Conservation (phyloP, 768 basidiomycete species). For the Collybiopsis luxurians region DNA sequence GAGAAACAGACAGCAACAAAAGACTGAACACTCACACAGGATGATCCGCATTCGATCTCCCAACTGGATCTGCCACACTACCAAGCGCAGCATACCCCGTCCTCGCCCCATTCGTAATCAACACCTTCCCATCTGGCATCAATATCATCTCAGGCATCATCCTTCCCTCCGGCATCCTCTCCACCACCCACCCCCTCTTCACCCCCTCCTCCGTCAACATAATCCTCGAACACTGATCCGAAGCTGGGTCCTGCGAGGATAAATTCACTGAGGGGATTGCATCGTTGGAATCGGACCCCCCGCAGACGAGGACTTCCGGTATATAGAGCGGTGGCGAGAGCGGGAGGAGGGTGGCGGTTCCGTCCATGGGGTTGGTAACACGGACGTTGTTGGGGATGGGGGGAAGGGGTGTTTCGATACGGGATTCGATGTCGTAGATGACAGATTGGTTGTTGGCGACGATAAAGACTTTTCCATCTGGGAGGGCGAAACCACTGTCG, state of each 20-base stretch:
- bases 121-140: conserved; percentile 50
- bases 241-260: conserved; percentile 47
- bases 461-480: conserved; percentile 46
- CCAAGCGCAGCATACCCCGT: conserved; percentile 25
- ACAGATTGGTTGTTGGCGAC: conserved; percentile 33
- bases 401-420: conserved; percentile 30
- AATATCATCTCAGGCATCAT: conserved; percentile 58
- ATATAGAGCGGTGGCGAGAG: conserved; percentile 27
- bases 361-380: conserved; percentile 54
- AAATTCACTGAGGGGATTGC: conserved; percentile 41
- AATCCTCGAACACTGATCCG: conserved; percentile 34
- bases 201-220: conserved; percentile 53
- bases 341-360: conserved; percentile 42
- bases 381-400: conserved; percentile 41
- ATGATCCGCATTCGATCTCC: conserved; percentile 46
- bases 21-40: conserved; percentile 30
- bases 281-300: conserved; percentile 22
- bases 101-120: conserved; percentile 49
- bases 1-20: too few species aligned
- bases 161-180: conserved; percentile 47
- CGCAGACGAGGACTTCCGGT: conserved; percentile 33
- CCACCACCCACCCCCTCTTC: conserved; percentile 39
- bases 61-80: conserved; percentile 26
- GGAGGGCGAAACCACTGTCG: conserved; percentile 39
- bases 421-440: conserved; percentile 30